These are phyloP conservation scores for Isatis tinctoria DNA, from an alignment of 345 rosid species.

Conservation along the genomic window DNA sequence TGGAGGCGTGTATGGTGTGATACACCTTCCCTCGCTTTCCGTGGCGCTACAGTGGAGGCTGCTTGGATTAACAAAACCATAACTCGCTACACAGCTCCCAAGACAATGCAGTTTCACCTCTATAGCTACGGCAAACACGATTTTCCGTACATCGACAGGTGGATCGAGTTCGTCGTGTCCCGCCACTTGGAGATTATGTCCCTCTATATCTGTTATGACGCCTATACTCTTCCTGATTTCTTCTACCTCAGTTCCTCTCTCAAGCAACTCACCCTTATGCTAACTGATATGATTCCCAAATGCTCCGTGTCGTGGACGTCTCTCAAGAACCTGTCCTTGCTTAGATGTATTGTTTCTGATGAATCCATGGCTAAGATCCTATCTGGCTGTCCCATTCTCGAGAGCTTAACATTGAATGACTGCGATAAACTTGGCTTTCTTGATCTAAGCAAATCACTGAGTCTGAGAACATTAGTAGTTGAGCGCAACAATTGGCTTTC, in stretches of 20 bases:
- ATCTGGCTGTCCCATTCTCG: conserved; percentile 5
- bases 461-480: neutral
- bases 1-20: conserved; percentile 11
- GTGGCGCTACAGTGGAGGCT: no score
- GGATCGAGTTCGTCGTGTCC: neutral
- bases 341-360: neutral
- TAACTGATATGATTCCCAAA: neutral
- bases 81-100: neutral
- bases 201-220: neutral
- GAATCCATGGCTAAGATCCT: neutral
- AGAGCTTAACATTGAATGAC: neutral
- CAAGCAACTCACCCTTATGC: neutral
- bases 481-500: no score
- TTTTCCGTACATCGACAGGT: neutral
- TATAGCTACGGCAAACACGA: no score
- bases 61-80: neutral
- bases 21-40: neutral
- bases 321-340: neutral
- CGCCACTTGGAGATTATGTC: neutral
- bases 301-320: conserved; percentile 9
- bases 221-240: neutral
- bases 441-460: neutral
- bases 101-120: neutral
- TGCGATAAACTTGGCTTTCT: neutral
- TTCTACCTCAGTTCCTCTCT: neutral